Evolutionary conservation across 108 stramenopile genomes (phyloP), one percentile per base, ranked within the genome.

Genomic region (Discostella stelligeroides): DNA sequence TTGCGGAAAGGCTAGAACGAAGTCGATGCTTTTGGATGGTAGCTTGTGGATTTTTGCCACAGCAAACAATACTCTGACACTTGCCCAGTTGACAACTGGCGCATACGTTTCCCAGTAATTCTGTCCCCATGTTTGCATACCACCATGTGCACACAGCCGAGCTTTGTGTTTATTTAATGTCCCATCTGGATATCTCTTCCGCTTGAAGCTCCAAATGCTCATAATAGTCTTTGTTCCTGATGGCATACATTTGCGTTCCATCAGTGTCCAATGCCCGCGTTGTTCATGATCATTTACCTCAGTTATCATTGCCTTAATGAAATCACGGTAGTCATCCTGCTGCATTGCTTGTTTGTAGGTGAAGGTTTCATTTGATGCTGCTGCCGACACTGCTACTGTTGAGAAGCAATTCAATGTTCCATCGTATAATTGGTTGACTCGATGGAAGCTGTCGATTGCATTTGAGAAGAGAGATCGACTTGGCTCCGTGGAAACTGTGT

Each of bases 31-130:
- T 20, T 37, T 60, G 21, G 8, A 49, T 29, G 4, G 54, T 34
- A 1, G 58, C 41, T 9, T 34, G 21, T 24, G 34, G 15, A 74
- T 15, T 54, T 63, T 30, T 13, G 61, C 43, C 1, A 72, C 24
- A 24, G 53, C 40, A 0, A 72, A 37, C 7, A 64, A 55, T 6
- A 65, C 18, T n/a, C 80, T 24, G 37, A 81, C 42, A 10, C 63
- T 61, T 0, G 42, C 45, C 80, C 74, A 76, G 42, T 64, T 75
- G 14, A 75, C 73, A 14, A 75, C 73, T n/a, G 73, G 81, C 10
- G 73, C 40, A 64, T 71, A n/a, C n/a, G n/a, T n/a, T n/a, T n/a
- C n/a, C n/a, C n/a, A n/a, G n/a, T n/a, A n/a, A n/a, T n/a, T n/a
- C n/a, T n/a, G n/a, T n/a, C n/a, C n/a, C n/a, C n/a, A n/a, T n/a